A percentile compares a stretch with the other conserved stretches of the same genome.
Evolutionary conservation across 768 basidiomycete species (phyloP).

Genomic region (Mycena leptocephala): DNA sequence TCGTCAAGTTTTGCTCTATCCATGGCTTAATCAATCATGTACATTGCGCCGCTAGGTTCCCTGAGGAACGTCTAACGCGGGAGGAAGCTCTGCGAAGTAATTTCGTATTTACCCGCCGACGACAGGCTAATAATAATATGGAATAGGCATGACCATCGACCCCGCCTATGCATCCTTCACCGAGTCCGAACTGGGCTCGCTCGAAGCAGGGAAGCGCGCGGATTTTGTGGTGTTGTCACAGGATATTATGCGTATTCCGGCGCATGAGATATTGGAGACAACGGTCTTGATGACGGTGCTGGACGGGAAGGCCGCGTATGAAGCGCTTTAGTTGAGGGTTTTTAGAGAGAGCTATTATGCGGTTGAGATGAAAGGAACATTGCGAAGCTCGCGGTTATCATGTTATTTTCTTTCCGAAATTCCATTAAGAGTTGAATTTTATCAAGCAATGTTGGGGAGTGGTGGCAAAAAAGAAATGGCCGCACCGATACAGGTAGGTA

Average conservation of each 20-base stretch:
- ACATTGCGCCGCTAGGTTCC: constrained; percentile 68
- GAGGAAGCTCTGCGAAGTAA: constrained; percentile 85
- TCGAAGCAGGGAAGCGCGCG: constrained; percentile 85
- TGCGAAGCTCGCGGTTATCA: too few species aligned
- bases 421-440: too few species aligned
- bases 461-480: too few species aligned
- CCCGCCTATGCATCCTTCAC: constrained; percentile 91
- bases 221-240: constrained; percentile 90
- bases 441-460: too few species aligned
- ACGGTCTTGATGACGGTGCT: constrained; percentile 75
- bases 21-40: not conserved
- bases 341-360: too few species aligned
- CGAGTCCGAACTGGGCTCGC: constrained; percentile 80
- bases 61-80: constrained; percentile 81
- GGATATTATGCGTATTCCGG: constrained; percentile 79
- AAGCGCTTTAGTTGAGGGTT: too few species aligned
- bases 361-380: too few species aligned
- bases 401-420: too few species aligned
- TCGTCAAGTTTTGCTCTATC: too few species aligned
- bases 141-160: constrained; percentile 88
- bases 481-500: too few species aligned
- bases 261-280: constrained; percentile 67
- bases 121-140: not conserved
- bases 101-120: not conserved
- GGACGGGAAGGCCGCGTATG: constrained; percentile 73